Base-by-base conservation (phyloP, 371 early-diverging fungal species). In the Quaeritorhiza haematococci region DNA sequence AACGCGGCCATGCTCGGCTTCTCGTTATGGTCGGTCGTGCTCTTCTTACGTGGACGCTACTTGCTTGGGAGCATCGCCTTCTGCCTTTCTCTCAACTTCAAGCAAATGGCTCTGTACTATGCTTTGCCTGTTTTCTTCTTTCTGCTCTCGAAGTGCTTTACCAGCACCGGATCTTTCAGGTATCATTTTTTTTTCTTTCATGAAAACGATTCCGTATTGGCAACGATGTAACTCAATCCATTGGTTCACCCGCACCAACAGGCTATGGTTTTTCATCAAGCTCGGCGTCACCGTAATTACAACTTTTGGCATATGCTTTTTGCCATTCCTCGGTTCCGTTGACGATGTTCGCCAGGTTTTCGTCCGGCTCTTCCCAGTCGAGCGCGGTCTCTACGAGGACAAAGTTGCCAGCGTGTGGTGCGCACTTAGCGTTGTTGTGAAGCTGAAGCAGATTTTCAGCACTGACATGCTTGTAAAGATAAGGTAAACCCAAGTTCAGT, bases 341-440 rank as follows among this genome's bases (percentile, higher is more conserved):
- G 82, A 78, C 0, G 82, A 87, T 38, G 55, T 94, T 5, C 45
- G 68, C n/a, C 95, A 95, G 64, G 85, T 94, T 0, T 51, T 90
- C 3, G 67, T 74, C 33, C 84, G 98, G 6, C 74, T 97, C 1
- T 97, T 97, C 53, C 98, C 98, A 0, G 83, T 97, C 1, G 85
- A 86, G 4, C 85, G 98, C 29, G 98, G 98, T 0, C 74, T 97
- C 5, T 97, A 90, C 68, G 96, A 97, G 63, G 98, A 97, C 72
- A 97, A 97, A 68, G 96, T 97, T 0, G 96, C 94, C 33, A 96
- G 93, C 61, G 62, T 96, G 3, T 97, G 98, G 98, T 97, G 98
- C 65, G 89, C 94, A 0, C 26, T 91, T 1, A 93, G 85, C 54
- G 83, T 94, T 1, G 72, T 85, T 4, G 61, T 96, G 62, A 96